Percentiles rank a stretch among this genome's conserved stretches.
Conservation (phyloP, 176 grass and related monocot species). For the Aegilops sharonensis region DNA sequence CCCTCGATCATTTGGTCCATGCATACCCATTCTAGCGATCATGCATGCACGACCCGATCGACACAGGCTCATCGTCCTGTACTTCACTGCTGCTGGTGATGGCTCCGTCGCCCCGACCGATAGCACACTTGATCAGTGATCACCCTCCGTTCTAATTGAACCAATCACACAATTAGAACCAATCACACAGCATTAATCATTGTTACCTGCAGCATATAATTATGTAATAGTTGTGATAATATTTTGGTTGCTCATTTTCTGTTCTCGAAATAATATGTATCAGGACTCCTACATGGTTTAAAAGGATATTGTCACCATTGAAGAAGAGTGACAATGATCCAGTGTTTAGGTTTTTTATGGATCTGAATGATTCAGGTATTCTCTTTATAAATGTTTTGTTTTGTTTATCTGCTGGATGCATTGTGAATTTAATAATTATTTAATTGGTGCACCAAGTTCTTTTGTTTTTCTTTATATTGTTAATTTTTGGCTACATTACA, state of each 20-base stretch:
- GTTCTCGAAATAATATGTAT: slow-evolving; percentile 20
- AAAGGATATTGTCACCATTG: slow-evolving; percentile 61
- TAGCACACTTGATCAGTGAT: too few species aligned
- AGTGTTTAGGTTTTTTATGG: slow-evolving; percentile 96
- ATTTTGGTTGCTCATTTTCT: neutral
- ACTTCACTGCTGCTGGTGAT: too few species aligned
- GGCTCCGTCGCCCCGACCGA: too few species aligned
- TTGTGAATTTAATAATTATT: neutral
- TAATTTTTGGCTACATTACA: neutral
- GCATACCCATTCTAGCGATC: neutral
- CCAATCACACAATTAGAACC: too few species aligned
- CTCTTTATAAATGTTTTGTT: neutral
- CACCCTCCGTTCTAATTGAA: too few species aligned
- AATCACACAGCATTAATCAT: too few species aligned
- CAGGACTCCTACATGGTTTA: slow-evolving; percentile 77
- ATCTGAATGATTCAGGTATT: slow-evolving; percentile 93
- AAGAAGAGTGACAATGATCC: slow-evolving; percentile 71
- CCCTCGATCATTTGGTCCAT: neutral
- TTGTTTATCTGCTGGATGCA: slow-evolving; percentile 11
- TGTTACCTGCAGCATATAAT: neutral
- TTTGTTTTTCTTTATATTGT: neutral
- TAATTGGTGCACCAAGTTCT: neutral
- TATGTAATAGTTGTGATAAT: neutral
- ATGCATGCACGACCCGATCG: neutral
- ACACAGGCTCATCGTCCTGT: neutral